These are phyloP conservation scores for Ogataea angusta DNA, from an alignment of 805 yeast species.

Conservation along the genomic window DNA sequence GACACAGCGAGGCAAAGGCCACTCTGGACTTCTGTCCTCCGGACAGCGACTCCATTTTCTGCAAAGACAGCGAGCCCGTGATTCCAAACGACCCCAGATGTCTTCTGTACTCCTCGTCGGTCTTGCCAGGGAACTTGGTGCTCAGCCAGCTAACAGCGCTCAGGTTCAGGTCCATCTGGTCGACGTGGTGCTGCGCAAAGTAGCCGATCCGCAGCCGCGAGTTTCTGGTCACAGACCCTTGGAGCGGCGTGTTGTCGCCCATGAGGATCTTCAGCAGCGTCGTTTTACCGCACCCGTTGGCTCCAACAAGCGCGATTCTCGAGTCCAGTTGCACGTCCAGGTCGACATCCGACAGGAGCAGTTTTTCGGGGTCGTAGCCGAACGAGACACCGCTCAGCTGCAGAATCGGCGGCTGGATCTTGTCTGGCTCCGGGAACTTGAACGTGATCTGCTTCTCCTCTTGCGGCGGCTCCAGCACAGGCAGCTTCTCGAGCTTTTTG, in stretches of 20 bases:
- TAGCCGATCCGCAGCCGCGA: conserved; percentile 90
- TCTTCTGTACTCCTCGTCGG: conserved; percentile 95
- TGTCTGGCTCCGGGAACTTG: conserved; percentile 94
- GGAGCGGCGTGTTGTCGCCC: conserved; percentile 69
- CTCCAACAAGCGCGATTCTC: conserved; percentile 95
- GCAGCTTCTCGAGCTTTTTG: conserved; percentile 92
- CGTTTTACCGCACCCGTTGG: conserved; percentile 99
- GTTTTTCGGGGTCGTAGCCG: conserved; percentile 67
- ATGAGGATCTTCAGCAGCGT: conserved; percentile 84
- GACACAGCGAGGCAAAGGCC: conserved; percentile 93
- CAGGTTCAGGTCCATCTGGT: conserved; percentile 82
- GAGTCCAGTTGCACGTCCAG: conserved; percentile 91
- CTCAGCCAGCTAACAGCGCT: conserved; percentile 97
- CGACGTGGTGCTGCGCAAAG: conserved; percentile 98
- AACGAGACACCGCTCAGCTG: conserved; percentile 84
- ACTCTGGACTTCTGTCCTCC: conserved; percentile 99
- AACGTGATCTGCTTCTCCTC: conserved; percentile 82
- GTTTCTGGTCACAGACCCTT: conserved; percentile 77
- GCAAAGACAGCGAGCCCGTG: conserved; percentile 89
- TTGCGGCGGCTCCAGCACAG: conserved; percentile 89
- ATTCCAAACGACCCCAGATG: conserved; percentile 97
- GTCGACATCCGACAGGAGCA: conserved; percentile 74
- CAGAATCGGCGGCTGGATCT: conserved; percentile 87
- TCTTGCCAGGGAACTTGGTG: conserved; percentile 81
- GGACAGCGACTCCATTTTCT: conserved; percentile 82